Evolutionary conservation across 2,329 filamentous ascomycete genomes (phyloP), one percentile per base, ranked within the genome.

Genomic region (Verticillium zaregamsianum): DNA sequence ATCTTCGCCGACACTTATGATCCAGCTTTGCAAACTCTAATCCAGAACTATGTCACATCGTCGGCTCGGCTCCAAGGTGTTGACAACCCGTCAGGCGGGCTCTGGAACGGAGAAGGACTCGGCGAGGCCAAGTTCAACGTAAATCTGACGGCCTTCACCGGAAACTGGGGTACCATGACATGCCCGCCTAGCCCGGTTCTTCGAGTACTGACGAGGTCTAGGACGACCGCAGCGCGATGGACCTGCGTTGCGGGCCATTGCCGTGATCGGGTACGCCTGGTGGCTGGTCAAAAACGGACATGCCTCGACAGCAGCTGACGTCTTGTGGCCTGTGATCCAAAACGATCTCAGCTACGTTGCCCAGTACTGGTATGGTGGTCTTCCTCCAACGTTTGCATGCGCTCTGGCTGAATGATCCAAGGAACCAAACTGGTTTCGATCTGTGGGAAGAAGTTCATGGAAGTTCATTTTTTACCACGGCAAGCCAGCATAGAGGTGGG

Each of bases 381-480:
- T 17, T 5, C 55, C 12, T 17, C 25, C 5, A 45, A 25, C n/a
- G 6, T n/a, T 49, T 25, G n/a, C 31, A n/a, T 14, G 15, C n/a
- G 5, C 12, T 32, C 6, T 20, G 9, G 12, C 61, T 66, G 28
- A 67, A 58, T 28, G 9, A 17, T 23, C 25, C 1, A 6, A 80
- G 78, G 82, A 86, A 85, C 69, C 73, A 80, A 65, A 84, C 82
- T 0, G 83, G 84, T 5, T 95, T 87, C 69, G 92, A 96, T 72
- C 81, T 95, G 3, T 95, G 92, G 92, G 92, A 95, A 72, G 92
- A 95, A 72, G 85, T 93, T 15, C 78, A 80, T 25, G 90, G 90
- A 54, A 88, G 85, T 31, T 93, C 90, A 0, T 95, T 93, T 79
- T 96, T 94, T 74, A 94, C 91, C 1, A 77, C 87, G 33, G 85